phyloP scores from a whole-genome alignment of 2,329 filamentous ascomycete species.

The Mycocentrospora acerina region DNA sequence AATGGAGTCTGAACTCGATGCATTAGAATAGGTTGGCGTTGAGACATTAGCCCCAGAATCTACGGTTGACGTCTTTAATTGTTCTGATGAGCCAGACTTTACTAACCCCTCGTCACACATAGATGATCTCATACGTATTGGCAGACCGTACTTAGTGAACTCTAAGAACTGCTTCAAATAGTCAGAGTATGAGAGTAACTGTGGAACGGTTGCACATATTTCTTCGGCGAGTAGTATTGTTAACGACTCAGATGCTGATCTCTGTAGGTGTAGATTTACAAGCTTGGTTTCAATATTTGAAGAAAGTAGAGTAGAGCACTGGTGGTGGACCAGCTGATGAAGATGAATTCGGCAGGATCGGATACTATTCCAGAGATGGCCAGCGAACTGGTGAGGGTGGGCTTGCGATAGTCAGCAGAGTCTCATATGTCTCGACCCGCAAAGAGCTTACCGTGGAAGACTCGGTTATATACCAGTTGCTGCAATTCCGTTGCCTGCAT shows the following conservation, averaged over 20 bases:
- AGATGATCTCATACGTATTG: constrained; percentile 1
- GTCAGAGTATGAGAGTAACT: constrained; percentile 15
- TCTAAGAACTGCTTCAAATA: constrained; percentile 4
- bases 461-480: constrained; percentile 19
- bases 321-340: constrained; percentile 22
- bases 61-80: not conserved
- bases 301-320: constrained; percentile 11
- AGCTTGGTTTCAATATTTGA: constrained; percentile 1
- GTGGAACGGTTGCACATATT: constrained; percentile 27
- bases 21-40: not conserved
- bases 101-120: not conserved
- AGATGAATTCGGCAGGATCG: constrained; percentile 25
- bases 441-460: constrained; percentile 17
- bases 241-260: constrained; percentile 9
- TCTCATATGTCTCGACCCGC: not conserved
- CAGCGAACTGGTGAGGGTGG: constrained; percentile 20
- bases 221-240: constrained; percentile 18
- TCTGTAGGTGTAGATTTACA: constrained; percentile 5
- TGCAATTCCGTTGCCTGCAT: constrained; percentile 4
- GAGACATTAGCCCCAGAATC: constrained; percentile 3
- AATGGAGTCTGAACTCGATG: constrained; percentile 1
- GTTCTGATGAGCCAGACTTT: not conserved
- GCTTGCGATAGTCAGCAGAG: constrained; percentile 8
- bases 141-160: constrained; percentile 1
- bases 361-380: constrained; percentile 30